These are phyloP conservation scores for Cercophora scortea DNA, from an alignment of 495 filamentous ascomycete species.

Conservation along the genomic window DNA sequence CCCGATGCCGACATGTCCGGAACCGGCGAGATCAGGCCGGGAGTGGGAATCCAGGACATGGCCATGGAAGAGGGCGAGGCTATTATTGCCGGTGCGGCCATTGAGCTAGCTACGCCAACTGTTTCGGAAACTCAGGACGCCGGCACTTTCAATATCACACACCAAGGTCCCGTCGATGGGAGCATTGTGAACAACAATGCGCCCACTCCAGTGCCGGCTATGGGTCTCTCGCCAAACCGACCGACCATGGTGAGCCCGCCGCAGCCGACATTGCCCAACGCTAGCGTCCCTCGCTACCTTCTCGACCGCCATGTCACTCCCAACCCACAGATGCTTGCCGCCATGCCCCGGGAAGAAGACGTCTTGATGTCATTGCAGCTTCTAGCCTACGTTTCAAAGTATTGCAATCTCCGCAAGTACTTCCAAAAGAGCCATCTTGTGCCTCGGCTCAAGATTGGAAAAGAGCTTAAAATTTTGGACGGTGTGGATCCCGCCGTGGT, in stretches of 20 bases:
- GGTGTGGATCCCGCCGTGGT: constrained; percentile 43
- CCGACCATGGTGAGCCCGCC: constrained; percentile 64
- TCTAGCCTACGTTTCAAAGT: constrained; percentile 95
- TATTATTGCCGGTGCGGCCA: constrained; percentile 66
- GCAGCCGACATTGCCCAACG: constrained; percentile 58
- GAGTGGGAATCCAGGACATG: constrained; percentile 73
- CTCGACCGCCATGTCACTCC: constrained; percentile 60
- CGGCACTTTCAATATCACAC: constrained; percentile 94
- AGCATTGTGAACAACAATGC: constrained; percentile 63
- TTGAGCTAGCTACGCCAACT: constrained; percentile 67
- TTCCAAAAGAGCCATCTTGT: constrained; percentile 94
- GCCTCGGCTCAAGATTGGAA: constrained; percentile 81
- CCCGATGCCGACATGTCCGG: constrained; percentile 59
- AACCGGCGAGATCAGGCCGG: constrained; percentile 68
- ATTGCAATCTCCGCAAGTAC: constrained; percentile 90
- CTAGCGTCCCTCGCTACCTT: constrained; percentile 61
- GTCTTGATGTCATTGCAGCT: constrained; percentile 98
- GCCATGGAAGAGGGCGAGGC: constrained; percentile 66
- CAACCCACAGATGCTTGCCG: constrained; percentile 63
- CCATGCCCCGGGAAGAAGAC: constrained; percentile 94
- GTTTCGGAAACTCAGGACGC: constrained; percentile 76
- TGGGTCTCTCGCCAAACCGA: constrained; percentile 71
- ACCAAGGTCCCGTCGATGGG: constrained; percentile 76
- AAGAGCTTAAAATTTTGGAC: constrained; percentile 73
- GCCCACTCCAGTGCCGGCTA: constrained; percentile 47